Percentiles rank a stretch among this genome's conserved stretches.
These are phyloP conservation scores for Limonium bicolor DNA, from an alignment of 148 eudicot genomes.

Conservation along the genomic window DNA sequence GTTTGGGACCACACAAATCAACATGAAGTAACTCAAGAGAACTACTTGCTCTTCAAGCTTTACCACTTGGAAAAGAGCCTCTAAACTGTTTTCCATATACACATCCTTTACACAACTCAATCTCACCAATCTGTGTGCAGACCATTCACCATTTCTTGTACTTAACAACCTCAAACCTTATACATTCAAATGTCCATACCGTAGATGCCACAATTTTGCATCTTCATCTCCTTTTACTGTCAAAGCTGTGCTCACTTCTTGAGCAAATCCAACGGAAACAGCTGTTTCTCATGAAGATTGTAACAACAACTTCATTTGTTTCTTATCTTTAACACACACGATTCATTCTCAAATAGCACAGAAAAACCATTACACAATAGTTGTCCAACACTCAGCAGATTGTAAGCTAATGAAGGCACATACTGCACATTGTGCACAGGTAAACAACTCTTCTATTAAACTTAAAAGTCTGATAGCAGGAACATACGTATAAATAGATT, in stretches of 20 bases:
- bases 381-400: not conserved
- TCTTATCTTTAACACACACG: not conserved
- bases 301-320: not conserved
- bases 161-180: constrained; percentile 3
- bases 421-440: too few species aligned
- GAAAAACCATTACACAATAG: constrained; percentile 3
- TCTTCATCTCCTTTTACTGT: not conserved
- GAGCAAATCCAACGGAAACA: constrained; percentile 10
- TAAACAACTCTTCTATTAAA: too few species aligned
- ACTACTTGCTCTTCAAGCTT: too few species aligned
- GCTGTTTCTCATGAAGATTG: constrained; percentile 9
- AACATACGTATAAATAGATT: too few species aligned
- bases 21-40: not conserved
- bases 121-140: constrained; percentile 3
- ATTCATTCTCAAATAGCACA: constrained; percentile 9
- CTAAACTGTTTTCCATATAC: too few species aligned
- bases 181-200: too few species aligned
- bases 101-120: constrained; percentile 12
- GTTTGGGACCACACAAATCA: not conserved
- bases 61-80: too few species aligned
- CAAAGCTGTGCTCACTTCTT: not conserved
- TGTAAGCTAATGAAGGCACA: not conserved
- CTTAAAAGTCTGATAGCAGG: too few species aligned
- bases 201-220: constrained; percentile 10
- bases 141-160: constrained; percentile 6